Evolutionary conservation across 805 yeast species (phyloP).

Genomic region (Metschnikowia lunata): DNA sequence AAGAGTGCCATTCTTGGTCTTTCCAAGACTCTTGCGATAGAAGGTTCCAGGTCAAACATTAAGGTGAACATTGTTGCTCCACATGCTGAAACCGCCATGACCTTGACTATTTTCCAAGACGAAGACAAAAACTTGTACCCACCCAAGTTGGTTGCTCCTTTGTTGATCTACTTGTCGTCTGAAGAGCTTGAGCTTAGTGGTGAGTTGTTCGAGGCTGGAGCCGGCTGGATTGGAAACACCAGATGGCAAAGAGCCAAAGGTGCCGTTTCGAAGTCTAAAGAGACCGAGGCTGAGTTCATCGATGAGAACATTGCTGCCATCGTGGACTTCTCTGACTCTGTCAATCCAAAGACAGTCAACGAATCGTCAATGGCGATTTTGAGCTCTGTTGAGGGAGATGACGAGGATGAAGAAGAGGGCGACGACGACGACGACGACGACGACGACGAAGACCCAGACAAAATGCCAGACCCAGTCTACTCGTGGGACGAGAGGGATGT

Average conservation of each 20-base stretch:
- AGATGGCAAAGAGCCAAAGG: slow-evolving; percentile 95
- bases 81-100: slow-evolving; percentile 98
- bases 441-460: slow-evolving; percentile 31
- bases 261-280: slow-evolving; percentile 53
- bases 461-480: slow-evolving; percentile 45
- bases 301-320: slow-evolving; percentile 63
- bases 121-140: slow-evolving; percentile 79
- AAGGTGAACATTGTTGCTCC: slow-evolving; percentile 86
- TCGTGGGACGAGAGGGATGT: slow-evolving; percentile 63
- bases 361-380: slow-evolving; percentile 81
- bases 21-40: slow-evolving; percentile 81
- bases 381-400: slow-evolving; percentile 50
- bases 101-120: slow-evolving; percentile 76
- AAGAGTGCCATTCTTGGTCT: slow-evolving; percentile 85
- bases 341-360: slow-evolving; percentile 56
- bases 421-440: slow-evolving; percentile 38
- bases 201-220: slow-evolving; percentile 86
- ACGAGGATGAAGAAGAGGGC: slow-evolving; percentile 31
- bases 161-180: slow-evolving; percentile 73
- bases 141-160: slow-evolving; percentile 87
- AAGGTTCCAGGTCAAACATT: slow-evolving; percentile 78
- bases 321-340: slow-evolving; percentile 57
- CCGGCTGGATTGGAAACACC: slow-evolving; percentile 93
- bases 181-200: slow-evolving; percentile 73
- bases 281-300: slow-evolving; percentile 63